Conservation (phyloP, 106 monocot species). For the Iris macrosiphon region DNA sequence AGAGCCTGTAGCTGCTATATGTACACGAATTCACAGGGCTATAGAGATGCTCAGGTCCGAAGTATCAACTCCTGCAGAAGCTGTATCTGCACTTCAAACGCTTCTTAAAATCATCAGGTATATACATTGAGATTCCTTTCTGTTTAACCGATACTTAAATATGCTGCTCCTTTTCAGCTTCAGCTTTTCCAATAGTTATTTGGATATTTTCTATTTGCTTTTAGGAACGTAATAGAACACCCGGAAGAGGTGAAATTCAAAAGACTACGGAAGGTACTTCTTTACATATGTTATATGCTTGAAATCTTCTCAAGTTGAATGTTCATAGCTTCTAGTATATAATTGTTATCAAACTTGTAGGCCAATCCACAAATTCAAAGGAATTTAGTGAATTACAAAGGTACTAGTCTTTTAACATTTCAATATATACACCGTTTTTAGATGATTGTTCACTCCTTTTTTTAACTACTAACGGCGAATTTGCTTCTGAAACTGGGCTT, state of each 20-base stretch:
- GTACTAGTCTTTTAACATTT: conserved; percentile 23
- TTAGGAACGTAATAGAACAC: conserved; percentile 86
- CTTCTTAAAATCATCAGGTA: conserved; percentile 88
- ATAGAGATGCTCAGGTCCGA: conserved; percentile 52
- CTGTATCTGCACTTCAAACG: conserved; percentile 49
- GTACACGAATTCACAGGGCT: conserved; percentile 48
- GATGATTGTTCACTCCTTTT: neutral
- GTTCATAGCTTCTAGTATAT: neutral
- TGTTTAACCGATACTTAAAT: neutral
- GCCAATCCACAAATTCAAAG: conserved; percentile 76
- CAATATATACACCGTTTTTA: neutral
- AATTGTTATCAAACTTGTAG: conserved; percentile 23
- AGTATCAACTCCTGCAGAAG: conserved; percentile 33
- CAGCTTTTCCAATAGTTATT: neutral
- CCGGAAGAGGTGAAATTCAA: conserved; percentile 66
- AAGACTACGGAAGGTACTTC: conserved; percentile 63
- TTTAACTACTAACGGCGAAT: neutral
- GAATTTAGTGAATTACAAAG: conserved; percentile 69
- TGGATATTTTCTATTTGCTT: neutral
- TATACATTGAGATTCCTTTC: neutral
- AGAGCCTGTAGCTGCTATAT: conserved; percentile 62
- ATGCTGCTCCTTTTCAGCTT: neutral
- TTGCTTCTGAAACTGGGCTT: neutral
- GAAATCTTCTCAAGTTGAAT: neutral
- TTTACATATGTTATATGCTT: neutral